Conservation (phyloP, 2,329 filamentous ascomycete species). For the Ophiostoma fasciatum region DNA sequence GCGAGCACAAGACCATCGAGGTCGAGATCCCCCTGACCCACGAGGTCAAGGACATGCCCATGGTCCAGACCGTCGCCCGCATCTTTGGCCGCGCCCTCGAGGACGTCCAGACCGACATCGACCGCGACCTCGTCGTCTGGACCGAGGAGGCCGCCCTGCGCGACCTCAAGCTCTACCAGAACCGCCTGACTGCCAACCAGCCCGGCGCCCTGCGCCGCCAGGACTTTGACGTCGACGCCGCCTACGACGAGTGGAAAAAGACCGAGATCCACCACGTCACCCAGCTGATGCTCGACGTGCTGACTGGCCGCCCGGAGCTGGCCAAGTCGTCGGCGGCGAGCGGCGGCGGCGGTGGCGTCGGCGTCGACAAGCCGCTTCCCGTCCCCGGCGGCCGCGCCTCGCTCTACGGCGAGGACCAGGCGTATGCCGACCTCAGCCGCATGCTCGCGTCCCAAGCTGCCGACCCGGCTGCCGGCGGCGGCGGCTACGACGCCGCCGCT, state of each 20-base stretch:
- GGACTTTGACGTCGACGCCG: conserved; percentile 83
- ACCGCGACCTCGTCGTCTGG: conserved; percentile 67
- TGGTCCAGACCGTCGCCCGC: conserved; percentile 73
- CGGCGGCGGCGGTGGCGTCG: conserved; percentile 14
- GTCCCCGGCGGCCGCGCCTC: conserved; percentile 32
- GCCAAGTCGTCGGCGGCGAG: conserved; percentile 56
- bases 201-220: conserved; percentile 62
- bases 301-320: conserved; percentile 73
- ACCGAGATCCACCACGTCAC: conserved; percentile 76
- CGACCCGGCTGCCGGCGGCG: conserved; percentile 1
- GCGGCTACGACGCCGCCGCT: conserved; percentile 47
- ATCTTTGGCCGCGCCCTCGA: conserved; percentile 71
- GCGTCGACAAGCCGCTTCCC: conserved; percentile 41
- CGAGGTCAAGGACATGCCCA: conserved; percentile 91
- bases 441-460: conserved; percentile 31
- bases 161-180: conserved; percentile 88
- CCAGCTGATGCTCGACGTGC: conserved; percentile 83
- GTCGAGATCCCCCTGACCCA: conserved; percentile 72
- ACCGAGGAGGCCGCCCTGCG: conserved; percentile 81
- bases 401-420: conserved; percentile 31
- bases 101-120: conserved; percentile 76
- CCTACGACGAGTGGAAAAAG: conserved; percentile 82
- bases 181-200: conserved; percentile 68
- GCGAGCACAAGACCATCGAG: conserved; percentile 56
- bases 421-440: conserved; percentile 37